Evolutionary conservation across 73 alveolate genomes (phyloP).

Genomic region (Stentor roeselii): DNA sequence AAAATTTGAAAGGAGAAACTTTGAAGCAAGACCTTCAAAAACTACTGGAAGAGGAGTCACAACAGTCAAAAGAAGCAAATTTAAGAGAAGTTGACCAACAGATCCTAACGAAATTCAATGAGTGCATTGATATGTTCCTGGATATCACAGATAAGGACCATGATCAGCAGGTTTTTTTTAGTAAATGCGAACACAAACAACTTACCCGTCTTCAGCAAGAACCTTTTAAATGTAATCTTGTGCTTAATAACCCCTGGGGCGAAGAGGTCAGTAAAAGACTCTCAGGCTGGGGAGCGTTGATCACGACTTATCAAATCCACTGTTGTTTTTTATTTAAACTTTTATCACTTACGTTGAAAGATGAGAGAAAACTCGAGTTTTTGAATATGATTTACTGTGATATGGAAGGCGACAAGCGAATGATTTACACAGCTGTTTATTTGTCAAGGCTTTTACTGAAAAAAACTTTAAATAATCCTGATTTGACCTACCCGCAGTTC

Average conservation of each 20-base stretch:
- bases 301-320: conserved; percentile 24
- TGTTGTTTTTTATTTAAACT: neutral
- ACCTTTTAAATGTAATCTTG: neutral
- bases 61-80: neutral
- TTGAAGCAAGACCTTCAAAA: neutral
- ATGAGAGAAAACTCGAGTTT: neutral
- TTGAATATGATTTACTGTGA: conserved; percentile 14
- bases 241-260: neutral
- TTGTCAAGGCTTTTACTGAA: neutral
- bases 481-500: neutral
- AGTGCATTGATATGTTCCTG: neutral
- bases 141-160: neutral
- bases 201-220: neutral
- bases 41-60: neutral
- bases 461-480: neutral
- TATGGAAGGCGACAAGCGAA: conserved; percentile 20
- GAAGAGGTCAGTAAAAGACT: neutral
- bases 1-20: neutral
- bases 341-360: neutral
- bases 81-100: neutral
- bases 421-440: conserved; percentile 18
- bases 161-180: neutral
- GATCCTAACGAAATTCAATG: neutral
- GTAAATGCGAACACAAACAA: neutral
- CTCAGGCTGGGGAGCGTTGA: neutral